Base-by-base conservation (phyloP, 495 filamentous ascomycete genomes). In the Hypoxylon rickii region DNA sequence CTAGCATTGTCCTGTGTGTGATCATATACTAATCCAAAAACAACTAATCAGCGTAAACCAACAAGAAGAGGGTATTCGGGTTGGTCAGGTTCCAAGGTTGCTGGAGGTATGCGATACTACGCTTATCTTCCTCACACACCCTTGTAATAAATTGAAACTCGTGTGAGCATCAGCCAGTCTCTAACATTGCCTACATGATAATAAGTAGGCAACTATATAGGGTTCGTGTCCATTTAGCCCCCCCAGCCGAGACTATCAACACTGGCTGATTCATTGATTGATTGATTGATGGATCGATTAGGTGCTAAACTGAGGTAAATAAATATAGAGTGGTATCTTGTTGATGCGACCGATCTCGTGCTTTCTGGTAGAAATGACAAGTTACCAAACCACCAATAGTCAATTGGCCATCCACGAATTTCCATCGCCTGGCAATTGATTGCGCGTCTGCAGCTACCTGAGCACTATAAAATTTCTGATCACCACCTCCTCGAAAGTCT, bases 181-280 rank as follows among this genome's bases (percentile, higher is more conserved):
- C n/a, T n/a, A n/a, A n/a, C n/a, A n/a, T n/a, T n/a, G n/a, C n/a
- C n/a, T n/a, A n/a, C n/a, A n/a, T n/a, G n/a, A n/a, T n/a, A n/a
- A n/a, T n/a, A n/a, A n/a, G n/a, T n/a, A n/a, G n/a, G n/a, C n/a
- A n/a, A n/a, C n/a, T n/a, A n/a, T 57, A 56, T 57, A 63, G 48
- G 51, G 44, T 57, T 36, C 17, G 40, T 44, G 49, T 48, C 43
- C 51, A 63, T 63, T 63, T 63, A 63, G 59, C 52, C 48, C 53
- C 59, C 53, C 53, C 32, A 54, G 29, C 47, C 42, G 39, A 49
- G 31, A 57, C 48, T 54, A 50, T 57, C 32, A 56, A 37, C 38
- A 40, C 41, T 62, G 38, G 16, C 53, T 49, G 43, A 53, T 57
- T 56, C 37, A 44, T 44, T 62, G 37, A 16, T 56, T 48, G 44